Base-by-base conservation (phyloP, 202 grass and related monocot species). In the Thinopyrum obtusiflorum region DNA sequence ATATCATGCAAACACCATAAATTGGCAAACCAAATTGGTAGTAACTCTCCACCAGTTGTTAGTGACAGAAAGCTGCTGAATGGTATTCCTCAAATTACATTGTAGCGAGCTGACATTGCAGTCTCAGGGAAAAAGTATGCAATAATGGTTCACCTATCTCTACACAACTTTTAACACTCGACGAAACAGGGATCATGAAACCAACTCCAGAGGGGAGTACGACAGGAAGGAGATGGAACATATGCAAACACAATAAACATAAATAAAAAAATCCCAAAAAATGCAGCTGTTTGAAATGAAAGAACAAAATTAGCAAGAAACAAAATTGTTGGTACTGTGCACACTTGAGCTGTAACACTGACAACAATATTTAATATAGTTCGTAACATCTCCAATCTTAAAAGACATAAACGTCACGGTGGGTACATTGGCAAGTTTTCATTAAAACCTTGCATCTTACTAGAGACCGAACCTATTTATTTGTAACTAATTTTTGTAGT, bases 41-140 rank as follows among this genome's bases (percentile, higher is more conserved):
- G 77, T 73, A 84, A 59, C 77, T 78, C 71, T 85, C 61, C 77
- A 85, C 82, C 77, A 37, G 86, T 84, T 47, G 46, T 35, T 60
- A 87, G 49, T 37, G 80, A 83, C 73, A 31, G 31, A 60, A 83
- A 74, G n/a, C 40, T 21, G 29, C 25, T 35, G 47, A 6, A 59
- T 72, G 36, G 25, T 64, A 81, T 82, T 91, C 77, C 86, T 66
- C 65, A 78, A 23, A 73, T 73, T 78, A 88, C 72, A 88, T 73
- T 61, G 78, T 60, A 77, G 72, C 78, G 86, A 85, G 73, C 72
- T 82, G 77, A 85, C 64, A 63, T 72, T 73, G 35, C 64, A 33
- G 55, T 82, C 82, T 65, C 28, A 11, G n/a, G n/a, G n/a, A 36
- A 40, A 82, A 66, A 85, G 42, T 78, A 91, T 37, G 26, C 69